Evolutionary conservation across 139 green algal species (phyloP), one percentile per base, ranked within the genome.

Genomic region (Dunaliella sp.): DNA sequence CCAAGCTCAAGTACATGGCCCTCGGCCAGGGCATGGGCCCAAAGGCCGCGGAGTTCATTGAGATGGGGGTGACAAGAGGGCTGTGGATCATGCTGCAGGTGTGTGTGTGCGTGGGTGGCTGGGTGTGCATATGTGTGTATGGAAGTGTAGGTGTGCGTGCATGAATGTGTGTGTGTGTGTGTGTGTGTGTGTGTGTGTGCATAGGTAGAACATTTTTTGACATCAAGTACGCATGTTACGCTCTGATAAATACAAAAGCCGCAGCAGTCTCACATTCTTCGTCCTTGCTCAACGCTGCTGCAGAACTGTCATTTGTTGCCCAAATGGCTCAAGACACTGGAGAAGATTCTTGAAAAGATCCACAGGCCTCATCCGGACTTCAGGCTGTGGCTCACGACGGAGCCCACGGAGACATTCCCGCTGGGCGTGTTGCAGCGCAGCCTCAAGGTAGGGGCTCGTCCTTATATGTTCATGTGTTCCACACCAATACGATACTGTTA

Each of bases 1-100:
- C 90, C 86, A 97, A 97, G 92, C 91, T 98, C 84, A 97, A 97
- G 91, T 96, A 97, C 91, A 97, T 98, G 94, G 94, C 95, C 0
- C 94, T 98, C 82, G 95, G 95, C 3, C 95, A 98, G 89, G 95
- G 95, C 88, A 98, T 97, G 94, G 94, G 94, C 0, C 94, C 94
- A 80, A 95, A 95, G 89, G 95, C 95, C 24, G 84, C 88, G 35
- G 95, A 98, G 89, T 91, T 96, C 36, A 95, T 98, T 34, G 93
- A 96, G 90, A 91, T 90, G 48, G 94, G 91, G 57, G 89, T 92
- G 28, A 88, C 90, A 26, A 86, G 94, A 30, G 95, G 95, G 0
- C 91, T 97, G 78, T 98, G 95, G 95, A 88, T 97, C 75, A 96
- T 98, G 94, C 90, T 98, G 84, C 95, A 97, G 89, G 79, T 73